phyloP scores from a whole-genome alignment of 2,329 filamentous ascomycete genomes.

The Canariomyces notabilis region DNA sequence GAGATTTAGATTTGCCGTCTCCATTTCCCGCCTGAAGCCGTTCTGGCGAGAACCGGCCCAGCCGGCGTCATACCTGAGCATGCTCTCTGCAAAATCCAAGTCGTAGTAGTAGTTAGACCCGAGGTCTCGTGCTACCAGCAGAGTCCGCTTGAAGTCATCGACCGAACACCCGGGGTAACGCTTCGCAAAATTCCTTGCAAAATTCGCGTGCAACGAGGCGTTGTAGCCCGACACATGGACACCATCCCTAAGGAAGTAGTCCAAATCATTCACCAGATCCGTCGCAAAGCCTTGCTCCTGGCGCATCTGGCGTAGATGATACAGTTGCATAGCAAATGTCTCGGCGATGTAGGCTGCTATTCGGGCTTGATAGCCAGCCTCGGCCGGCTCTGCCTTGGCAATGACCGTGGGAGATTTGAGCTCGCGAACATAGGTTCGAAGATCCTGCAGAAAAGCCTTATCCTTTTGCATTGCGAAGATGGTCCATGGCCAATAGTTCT shows the following conservation, averaged over 20 bases:
- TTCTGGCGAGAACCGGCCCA: conserved; percentile 67
- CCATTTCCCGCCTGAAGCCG: conserved; percentile 78
- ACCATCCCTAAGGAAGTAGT: conserved; percentile 75
- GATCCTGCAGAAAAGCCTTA: conserved; percentile 63
- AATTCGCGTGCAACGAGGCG: conserved; percentile 75
- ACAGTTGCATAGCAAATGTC: conserved; percentile 84
- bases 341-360: conserved; percentile 81
- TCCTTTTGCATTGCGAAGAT: conserved; percentile 75
- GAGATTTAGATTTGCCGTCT: conserved; percentile 82
- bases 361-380: conserved; percentile 58
- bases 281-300: conserved; percentile 61
- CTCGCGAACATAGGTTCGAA: conserved; percentile 64
- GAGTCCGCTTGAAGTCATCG: conserved; percentile 74
- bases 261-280: conserved; percentile 66
- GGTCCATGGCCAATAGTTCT: conserved; percentile 95
- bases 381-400: conserved; percentile 50
- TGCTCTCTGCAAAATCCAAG: conserved; percentile 64
- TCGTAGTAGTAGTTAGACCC: conserved; percentile 83
- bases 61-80: conserved; percentile 70
- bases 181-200: conserved; percentile 76
- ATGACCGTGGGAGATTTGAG: conserved; percentile 49
- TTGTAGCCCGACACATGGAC: conserved; percentile 81
- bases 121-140: conserved; percentile 58
- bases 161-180: conserved; percentile 71
- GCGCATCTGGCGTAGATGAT: conserved; percentile 74